Percentiles rank a stretch among this genome's conserved stretches.
Evolutionary conservation across 768 basidiomycete species (phyloP).

Genomic region (Mycena galericulata): DNA sequence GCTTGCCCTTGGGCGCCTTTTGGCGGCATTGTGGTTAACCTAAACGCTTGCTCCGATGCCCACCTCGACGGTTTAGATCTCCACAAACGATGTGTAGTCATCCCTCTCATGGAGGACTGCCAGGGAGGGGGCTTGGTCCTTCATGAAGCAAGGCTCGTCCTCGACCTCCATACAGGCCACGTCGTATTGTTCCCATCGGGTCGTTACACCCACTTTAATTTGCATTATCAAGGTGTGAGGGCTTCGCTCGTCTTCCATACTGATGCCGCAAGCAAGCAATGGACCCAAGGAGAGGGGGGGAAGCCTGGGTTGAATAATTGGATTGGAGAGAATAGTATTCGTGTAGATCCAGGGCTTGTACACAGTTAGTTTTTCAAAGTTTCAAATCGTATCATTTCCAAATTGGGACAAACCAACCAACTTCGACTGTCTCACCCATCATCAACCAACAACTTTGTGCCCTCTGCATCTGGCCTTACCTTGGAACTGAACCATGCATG

Average conservation of each 20-base stretch:
- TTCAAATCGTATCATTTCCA: too few species aligned
- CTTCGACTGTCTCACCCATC: too few species aligned
- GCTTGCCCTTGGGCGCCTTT: constrained; percentile 11
- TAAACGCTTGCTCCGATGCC: constrained; percentile 3
- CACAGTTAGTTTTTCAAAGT: too few species aligned
- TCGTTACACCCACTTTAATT: constrained; percentile 9
- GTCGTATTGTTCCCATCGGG: not conserved
- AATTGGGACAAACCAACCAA: too few species aligned
- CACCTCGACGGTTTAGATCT: not conserved
- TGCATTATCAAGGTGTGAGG: not conserved
- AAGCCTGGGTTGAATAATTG: not conserved
- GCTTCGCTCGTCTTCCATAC: constrained; percentile 4
- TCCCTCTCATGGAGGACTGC: not conserved
- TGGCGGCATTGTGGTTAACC: constrained; percentile 2
- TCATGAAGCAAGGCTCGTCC: not conserved
- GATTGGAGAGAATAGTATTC: not conserved
- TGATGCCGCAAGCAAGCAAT: not conserved
- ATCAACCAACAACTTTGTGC: too few species aligned
- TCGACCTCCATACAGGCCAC: not conserved
- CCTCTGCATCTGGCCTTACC: too few species aligned
- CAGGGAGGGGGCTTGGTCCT: not conserved
- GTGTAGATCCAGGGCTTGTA: not conserved
- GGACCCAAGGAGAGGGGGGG: not conserved
- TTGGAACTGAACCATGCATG: too few species aligned
- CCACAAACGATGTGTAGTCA: not conserved